Base-by-base conservation (phyloP, 2,329 filamentous ascomycete species). In the Daldinia sp. region DNA sequence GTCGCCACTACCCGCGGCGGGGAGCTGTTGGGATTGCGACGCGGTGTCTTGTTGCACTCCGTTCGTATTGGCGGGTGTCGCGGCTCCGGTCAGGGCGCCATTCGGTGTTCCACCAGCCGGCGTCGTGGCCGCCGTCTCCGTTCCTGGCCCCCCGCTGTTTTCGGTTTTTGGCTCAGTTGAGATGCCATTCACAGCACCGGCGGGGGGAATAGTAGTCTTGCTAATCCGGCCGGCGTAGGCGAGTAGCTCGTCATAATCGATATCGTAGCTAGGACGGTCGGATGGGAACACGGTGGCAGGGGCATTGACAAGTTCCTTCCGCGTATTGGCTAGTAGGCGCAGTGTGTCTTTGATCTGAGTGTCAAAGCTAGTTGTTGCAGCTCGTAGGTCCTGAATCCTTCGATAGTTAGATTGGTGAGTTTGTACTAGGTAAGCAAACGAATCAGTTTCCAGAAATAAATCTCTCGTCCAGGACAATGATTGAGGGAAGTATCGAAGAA, bases 201-300 rank as follows among this genome's bases (percentile, higher is more conserved):
- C 86, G 0, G 89, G 89, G 0, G 92, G 91, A 10, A 93, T 83
- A 0, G 92, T 94, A 67, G 89, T 93, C 74, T 89, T 90, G 75
- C 89, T 90, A 72, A 96, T 95, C 67, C 89, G 88, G 41, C 90
- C 89, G 19, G 92, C 92, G 74, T 92, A 95, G 64, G 82, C 84
- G 19, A 96, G 87, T 0, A 96, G 85, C 68, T 94, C 89, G 43
- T 87, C 83, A 72, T 93, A 92, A 3, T 84, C 84, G 50, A 95
- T 84, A 8, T 82, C 77, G 68, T 84, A 82, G 72, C 80, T 83
- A 1, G 82, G 78, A 3, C 76, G 78, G 5, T 81, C 74, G 4
- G 81, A 74, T 3, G 85, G 82, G 67, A 86, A 85, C 19, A 78
- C 79, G 4, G 87, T 88, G 1, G 84, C 83, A 2, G 85, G 83